Percentiles rank a stretch among this genome's conserved stretches.
phyloP scores from a whole-genome alignment of 1,284 basidiomycete species.

The Boletus smithii region DNA sequence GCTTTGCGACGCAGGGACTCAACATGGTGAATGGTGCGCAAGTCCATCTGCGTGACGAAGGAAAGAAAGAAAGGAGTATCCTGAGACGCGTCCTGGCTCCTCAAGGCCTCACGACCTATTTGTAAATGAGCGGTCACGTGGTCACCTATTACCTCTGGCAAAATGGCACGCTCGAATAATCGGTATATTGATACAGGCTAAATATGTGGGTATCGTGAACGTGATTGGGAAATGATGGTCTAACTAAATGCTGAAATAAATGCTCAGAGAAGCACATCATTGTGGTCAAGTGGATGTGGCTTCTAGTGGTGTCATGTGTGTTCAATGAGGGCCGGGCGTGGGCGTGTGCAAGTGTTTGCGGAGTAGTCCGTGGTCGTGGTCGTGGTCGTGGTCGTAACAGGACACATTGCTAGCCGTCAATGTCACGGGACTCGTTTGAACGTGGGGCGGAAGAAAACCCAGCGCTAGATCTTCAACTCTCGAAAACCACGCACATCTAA shows the following conservation, averaged over 20 bases:
- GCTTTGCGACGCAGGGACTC: conserved; percentile 31
- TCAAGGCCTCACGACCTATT: no score
- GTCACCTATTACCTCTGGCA: not conserved
- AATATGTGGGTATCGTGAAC: conserved; percentile 29
- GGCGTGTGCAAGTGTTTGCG: not conserved
- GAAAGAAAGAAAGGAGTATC: conserved; percentile 2
- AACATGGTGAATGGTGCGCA: conserved; percentile 22
- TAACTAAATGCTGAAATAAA: conserved; percentile 33
- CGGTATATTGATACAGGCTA: conserved; percentile 33
- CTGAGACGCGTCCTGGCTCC: not conserved
- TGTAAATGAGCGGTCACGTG: conserved; percentile 20
- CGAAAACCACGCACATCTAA: conserved; percentile 77
- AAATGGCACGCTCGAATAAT: not conserved
- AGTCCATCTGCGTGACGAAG: conserved; percentile 10
- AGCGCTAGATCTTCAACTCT: conserved; percentile 67
- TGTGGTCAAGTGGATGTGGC: conserved; percentile 3
- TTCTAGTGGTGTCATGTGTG: conserved; percentile 9
- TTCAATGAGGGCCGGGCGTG: conserved; percentile 2
- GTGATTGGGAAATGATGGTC: conserved; percentile 21
- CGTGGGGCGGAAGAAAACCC: conserved; percentile 1
- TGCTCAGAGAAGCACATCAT: conserved; percentile 10
- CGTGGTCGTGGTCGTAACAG: conserved; percentile 14
- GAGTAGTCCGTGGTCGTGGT: no score
- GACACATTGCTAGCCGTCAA: conserved; percentile 6
- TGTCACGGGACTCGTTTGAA: conserved; percentile 3